Percentiles rank a stretch among this genome's conserved stretches.
phyloP scores from a whole-genome alignment of 192 early-diverging fungal species.

The Chytriomyces hyalinus region DNA sequence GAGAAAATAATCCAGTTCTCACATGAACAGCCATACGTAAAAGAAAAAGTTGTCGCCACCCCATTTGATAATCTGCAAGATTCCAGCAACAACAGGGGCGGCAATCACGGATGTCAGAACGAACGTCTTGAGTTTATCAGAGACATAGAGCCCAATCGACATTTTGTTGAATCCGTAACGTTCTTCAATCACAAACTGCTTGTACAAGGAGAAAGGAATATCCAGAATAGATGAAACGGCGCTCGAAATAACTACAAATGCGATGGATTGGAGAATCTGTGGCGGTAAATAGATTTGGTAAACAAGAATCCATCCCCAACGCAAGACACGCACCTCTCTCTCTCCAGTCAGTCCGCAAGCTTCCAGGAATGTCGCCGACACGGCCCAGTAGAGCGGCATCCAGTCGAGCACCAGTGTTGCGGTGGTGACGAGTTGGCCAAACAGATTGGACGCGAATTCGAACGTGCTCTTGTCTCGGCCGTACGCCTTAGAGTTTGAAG shows the following conservation, averaged over 20 bases:
- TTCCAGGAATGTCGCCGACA: slow-evolving; percentile 61
- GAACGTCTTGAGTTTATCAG: slow-evolving; percentile 78
- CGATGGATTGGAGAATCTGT: slow-evolving; percentile 82
- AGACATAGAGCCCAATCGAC: slow-evolving; percentile 76
- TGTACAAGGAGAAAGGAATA: slow-evolving; percentile 84
- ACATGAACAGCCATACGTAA: slow-evolving; percentile 92
- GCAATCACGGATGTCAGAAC: slow-evolving; percentile 74
- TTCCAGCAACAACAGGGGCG: slow-evolving; percentile 75
- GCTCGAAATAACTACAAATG: slow-evolving; percentile 70
- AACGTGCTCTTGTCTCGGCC: slow-evolving; percentile 82
- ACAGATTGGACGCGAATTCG: slow-evolving; percentile 66
- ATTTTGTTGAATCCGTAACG: slow-evolving; percentile 96
- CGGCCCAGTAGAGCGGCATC: slow-evolving; percentile 77
- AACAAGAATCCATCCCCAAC: neutral
- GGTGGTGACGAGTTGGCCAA: slow-evolving; percentile 70
- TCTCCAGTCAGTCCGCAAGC: slow-evolving; percentile 61
- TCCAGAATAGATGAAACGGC: slow-evolving; percentile 66
- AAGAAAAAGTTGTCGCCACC: slow-evolving; percentile 87
- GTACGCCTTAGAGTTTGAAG: slow-evolving; percentile 55
- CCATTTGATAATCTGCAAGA: slow-evolving; percentile 77
- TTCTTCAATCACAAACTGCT: slow-evolving; percentile 94
- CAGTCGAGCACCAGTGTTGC: slow-evolving; percentile 71
- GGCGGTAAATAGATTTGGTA: slow-evolving; percentile 11
- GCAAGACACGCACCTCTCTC: slow-evolving; percentile 62
- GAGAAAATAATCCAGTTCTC: slow-evolving; percentile 33